These are phyloP conservation scores for Nitzschia sp. DNA, from an alignment of 108 stramenopile genomes.

Conservation along the genomic window DNA sequence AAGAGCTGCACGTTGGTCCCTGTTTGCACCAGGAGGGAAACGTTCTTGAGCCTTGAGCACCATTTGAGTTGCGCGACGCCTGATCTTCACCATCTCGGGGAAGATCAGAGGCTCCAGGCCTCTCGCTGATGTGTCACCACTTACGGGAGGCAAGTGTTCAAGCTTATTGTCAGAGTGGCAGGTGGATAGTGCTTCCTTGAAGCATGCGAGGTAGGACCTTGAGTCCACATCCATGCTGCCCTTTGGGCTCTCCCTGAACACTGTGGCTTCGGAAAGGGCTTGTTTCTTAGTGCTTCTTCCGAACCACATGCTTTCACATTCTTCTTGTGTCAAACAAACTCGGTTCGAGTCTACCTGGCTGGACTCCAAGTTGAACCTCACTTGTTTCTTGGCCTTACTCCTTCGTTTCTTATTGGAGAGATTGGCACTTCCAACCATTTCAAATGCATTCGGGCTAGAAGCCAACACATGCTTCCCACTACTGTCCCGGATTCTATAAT, in stretches of 20 bases:
- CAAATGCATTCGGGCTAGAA: too few relatives aligned
- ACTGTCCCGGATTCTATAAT: too few relatives aligned
- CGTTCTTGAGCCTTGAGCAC: conserved; percentile 4
- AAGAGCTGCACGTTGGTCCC: conserved; percentile 8
- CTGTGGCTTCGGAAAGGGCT: not conserved
- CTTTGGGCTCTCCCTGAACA: not conserved
- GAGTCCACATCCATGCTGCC: not conserved
- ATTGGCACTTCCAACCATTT: too few relatives aligned
- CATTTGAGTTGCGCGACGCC: not conserved
- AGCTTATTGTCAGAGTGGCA: not conserved
- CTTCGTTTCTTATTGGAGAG: not conserved
- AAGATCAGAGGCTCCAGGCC: conserved; percentile 6
- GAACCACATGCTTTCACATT: not conserved
- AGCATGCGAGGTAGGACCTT: not conserved
- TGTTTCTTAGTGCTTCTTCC: conserved; percentile 2
- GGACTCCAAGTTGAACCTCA: not conserved
- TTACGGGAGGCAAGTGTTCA: not conserved
- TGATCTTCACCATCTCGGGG: not conserved
- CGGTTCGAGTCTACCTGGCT: not conserved
- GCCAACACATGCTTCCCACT: too few relatives aligned
- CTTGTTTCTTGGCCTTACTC: not conserved
- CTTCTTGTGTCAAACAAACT: not conserved
- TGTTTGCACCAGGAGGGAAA: not conserved
- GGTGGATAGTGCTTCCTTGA: conserved; percentile 9
- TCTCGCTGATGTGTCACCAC: conserved; percentile 1